Conservation (phyloP, 1,284 basidiomycete species). For the Flammula alnicola region DNA sequence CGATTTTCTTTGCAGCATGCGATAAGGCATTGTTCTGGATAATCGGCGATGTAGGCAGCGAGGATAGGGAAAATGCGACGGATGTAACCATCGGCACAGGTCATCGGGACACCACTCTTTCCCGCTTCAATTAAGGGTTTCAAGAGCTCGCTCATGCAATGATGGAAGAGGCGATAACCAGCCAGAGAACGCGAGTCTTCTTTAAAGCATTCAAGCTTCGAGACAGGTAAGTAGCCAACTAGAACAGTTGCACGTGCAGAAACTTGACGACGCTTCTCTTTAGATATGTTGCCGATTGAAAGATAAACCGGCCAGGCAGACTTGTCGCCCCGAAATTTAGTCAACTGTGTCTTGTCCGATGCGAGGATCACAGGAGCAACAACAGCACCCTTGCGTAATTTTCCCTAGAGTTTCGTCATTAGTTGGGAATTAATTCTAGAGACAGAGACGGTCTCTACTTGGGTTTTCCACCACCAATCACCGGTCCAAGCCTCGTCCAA, state of each 20-base stretch:
- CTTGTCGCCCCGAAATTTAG: background rate
- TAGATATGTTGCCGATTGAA: background rate
- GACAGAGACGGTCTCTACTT: too few species aligned
- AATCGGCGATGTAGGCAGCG: background rate
- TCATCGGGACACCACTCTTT: background rate
- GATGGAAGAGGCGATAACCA: background rate
- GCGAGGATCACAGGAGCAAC: background rate
- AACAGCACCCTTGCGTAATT: slow-evolving; percentile 33
- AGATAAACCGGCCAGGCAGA: slow-evolving; percentile 5
- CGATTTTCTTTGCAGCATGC: slow-evolving; percentile 10
- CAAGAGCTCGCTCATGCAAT: background rate
- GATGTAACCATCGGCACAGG: slow-evolving; percentile 1
- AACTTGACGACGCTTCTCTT: background rate
- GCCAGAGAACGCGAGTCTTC: background rate
- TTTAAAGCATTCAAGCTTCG: background rate
- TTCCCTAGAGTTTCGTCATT: too few species aligned
- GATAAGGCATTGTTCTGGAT: slow-evolving; percentile 2
- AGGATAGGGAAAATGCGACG: background rate
- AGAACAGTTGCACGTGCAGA: background rate
- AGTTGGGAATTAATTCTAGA: too few species aligned
- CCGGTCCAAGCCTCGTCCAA: too few species aligned
- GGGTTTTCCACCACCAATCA: too few species aligned
- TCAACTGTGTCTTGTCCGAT: slow-evolving; percentile 5
- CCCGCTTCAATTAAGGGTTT: background rate
- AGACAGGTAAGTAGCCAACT: background rate